Conservation (phyloP, 306 rosid genomes). For the Castanea crenata region DNA sequence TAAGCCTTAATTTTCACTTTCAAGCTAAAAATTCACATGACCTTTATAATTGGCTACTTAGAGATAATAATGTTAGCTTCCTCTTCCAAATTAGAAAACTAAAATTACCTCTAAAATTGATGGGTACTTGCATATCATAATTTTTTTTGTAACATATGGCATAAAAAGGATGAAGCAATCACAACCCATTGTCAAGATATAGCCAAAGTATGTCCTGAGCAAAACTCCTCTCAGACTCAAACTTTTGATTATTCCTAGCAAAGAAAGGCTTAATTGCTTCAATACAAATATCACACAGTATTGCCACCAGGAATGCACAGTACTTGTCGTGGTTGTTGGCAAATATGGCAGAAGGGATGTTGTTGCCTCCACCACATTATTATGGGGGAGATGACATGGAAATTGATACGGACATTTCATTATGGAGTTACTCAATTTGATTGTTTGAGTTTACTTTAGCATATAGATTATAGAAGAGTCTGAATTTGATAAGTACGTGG, state of each 20-base stretch:
- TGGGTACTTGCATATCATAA: constrained; percentile 81
- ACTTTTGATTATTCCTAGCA: constrained; percentile 52
- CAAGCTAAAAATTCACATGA: background rate
- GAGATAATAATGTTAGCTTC: background rate
- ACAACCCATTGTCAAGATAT: constrained; percentile 86
- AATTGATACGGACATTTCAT: constrained; percentile 44
- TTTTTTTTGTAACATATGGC: constrained; percentile 93
- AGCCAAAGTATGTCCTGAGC: constrained; percentile 88
- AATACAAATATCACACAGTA: constrained; percentile 93
- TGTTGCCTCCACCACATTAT: constrained; percentile 54
- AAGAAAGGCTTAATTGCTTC: constrained; percentile 92
- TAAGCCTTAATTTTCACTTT: background rate
- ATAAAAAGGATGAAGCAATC: constrained; percentile 90
- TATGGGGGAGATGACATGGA: constrained; percentile 45
- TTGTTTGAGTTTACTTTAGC: background rate
- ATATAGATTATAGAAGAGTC: too few relatives aligned
- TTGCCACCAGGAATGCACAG: constrained; percentile 91
- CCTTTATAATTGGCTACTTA: background rate
- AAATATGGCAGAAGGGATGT: constrained; percentile 66
- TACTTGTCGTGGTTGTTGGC: constrained; percentile 34
- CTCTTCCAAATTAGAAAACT: background rate
- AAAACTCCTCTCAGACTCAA: constrained; percentile 51
- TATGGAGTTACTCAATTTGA: constrained; percentile 64
- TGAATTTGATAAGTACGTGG: too few relatives aligned
- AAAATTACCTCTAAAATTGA: constrained; percentile 65